Evolutionary conservation across 2,329 filamentous ascomycete species (phyloP).

Genomic region (Allantophomopsis lycopodina): DNA sequence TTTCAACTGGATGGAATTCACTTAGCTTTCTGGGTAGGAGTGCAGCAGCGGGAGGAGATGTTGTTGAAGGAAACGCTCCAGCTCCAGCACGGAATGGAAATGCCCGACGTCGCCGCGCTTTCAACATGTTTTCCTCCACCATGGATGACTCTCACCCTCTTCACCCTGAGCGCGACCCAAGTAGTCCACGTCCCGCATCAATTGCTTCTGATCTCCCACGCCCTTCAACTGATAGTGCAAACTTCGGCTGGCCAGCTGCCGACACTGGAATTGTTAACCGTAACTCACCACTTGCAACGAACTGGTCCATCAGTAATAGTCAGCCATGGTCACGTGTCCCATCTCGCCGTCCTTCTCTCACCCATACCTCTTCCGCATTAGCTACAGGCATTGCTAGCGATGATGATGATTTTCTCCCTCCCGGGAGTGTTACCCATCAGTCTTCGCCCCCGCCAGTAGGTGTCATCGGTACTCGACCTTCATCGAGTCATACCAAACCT

Average conservation of each 20-base stretch:
- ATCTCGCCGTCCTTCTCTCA: constrained; percentile 69
- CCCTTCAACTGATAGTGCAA: constrained; percentile 66
- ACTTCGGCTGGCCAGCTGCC: constrained; percentile 52
- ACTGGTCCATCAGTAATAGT: constrained; percentile 30
- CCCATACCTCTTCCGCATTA: constrained; percentile 57
- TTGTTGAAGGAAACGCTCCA: constrained; percentile 16
- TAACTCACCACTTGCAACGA: constrained; percentile 33
- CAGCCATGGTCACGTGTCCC: constrained; percentile 61
- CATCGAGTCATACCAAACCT: constrained; percentile 29
- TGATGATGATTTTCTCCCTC: constrained; percentile 49
- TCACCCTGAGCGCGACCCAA: constrained; percentile 39
- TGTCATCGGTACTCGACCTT: constrained; percentile 68
- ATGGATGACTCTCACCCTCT: constrained; percentile 22
- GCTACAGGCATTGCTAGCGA: constrained; percentile 48
- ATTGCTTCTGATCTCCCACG: constrained; percentile 58
- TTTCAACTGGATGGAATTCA: constrained; percentile 38
- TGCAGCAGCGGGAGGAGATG: constrained; percentile 8
- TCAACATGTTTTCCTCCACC: constrained; percentile 35
- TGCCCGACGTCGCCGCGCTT: constrained; percentile 10
- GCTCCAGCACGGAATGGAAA: constrained; percentile 14
- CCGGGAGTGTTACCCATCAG: constrained; percentile 36
- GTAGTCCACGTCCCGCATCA: constrained; percentile 52
- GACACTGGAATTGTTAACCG: constrained; percentile 32
- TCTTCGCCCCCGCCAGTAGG: constrained; percentile 44
- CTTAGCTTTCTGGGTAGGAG: constrained; percentile 22